Evolutionary conservation across 2,329 filamentous ascomycete genomes (phyloP).

Genomic region (Zasmidium cellare): DNA sequence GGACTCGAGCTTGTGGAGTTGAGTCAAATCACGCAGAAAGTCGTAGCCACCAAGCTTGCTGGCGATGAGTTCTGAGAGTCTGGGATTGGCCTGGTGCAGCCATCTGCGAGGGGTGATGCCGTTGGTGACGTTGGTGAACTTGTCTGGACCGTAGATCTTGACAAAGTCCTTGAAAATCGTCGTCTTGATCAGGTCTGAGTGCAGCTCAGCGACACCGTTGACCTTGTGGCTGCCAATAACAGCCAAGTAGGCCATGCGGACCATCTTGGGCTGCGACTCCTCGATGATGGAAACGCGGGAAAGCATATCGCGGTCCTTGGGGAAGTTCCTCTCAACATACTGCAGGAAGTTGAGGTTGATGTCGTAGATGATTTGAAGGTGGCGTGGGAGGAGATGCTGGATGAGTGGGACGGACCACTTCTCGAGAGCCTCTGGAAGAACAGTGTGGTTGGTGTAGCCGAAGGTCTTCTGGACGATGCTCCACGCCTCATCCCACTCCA

Average conservation of each 20-base stretch:
- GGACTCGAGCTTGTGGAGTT: conserved; percentile 82
- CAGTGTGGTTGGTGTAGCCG: conserved; percentile 98
- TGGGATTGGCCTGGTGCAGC: conserved; percentile 96
- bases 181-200: conserved; percentile 96
- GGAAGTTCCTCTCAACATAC: conserved; percentile 84
- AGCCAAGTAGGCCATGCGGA: conserved; percentile 93
- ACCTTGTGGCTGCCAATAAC: conserved; percentile 98
- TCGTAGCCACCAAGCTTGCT: conserved; percentile 80
- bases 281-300: conserved; percentile 93
- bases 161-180: conserved; percentile 99
- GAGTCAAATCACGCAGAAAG: conserved; percentile 87
- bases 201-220: conserved; percentile 95
- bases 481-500: conserved; percentile 95
- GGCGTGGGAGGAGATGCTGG: conserved; percentile 88
- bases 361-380: conserved; percentile 96
- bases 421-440: conserved; percentile 89
- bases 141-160: conserved; percentile 88
- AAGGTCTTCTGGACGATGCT: conserved; percentile 67
- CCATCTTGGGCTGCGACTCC: conserved; percentile 95
- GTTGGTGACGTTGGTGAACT: conserved; percentile 98
- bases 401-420: conserved; percentile 96
- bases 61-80: conserved; percentile 86
- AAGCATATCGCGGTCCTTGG: conserved; percentile 83
- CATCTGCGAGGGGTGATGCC: conserved; percentile 94
- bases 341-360: conserved; percentile 96